Base-by-base conservation (phyloP, 1,139 yeast genomes). In the Sugiyamaella novakii region DNA sequence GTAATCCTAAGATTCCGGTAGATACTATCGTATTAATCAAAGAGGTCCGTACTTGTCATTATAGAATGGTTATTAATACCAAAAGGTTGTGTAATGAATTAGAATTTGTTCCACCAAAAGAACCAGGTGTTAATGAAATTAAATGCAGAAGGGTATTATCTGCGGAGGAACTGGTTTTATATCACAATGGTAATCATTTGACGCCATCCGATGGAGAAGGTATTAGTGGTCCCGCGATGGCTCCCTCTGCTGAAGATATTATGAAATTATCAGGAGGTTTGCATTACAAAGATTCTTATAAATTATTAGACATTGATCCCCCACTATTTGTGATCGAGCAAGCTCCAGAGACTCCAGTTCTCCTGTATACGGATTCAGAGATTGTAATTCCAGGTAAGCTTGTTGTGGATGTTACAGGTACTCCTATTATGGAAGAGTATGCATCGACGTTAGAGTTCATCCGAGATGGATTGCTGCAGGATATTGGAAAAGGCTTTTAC, bases 31-130 rank as follows among this genome's bases (percentile, higher is more conserved):
- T 69, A 14, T 74, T 75, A 52, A 76, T 84, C 0, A 72, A 71
- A 45, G 98, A 91, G 66, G 71, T 79, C 45, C 78, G 76, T 54
- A 84, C 92, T 0, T 89, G 97, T 64, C 80, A 79, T 42, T 88
- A 88, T 60, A 76, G 76, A 56, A 75, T 84, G 64, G 73, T 73
- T n/a, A 68, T 88, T 1, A 74, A 76, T 39, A 71, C 84, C 1
- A 83, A 86, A 0, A 69, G 71, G 5, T 68, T 87, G 18, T 89
- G 96, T 64, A 59, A 63, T 11, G 68, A 78, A 42, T 73, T 72
- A 4, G 74, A 77, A 34, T 81, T 84, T 56, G 59, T 61, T 21
- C 77, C 79, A 0, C 67, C 65, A n/a, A 61, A 60, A 12, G 72
- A 69, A 19, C 75, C 73, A 17, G 66, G 68, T 29, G 67, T 71